Evolutionary conservation across 2,329 filamentous ascomycete genomes (phyloP).

Genomic region (Domatiomyces globalis): DNA sequence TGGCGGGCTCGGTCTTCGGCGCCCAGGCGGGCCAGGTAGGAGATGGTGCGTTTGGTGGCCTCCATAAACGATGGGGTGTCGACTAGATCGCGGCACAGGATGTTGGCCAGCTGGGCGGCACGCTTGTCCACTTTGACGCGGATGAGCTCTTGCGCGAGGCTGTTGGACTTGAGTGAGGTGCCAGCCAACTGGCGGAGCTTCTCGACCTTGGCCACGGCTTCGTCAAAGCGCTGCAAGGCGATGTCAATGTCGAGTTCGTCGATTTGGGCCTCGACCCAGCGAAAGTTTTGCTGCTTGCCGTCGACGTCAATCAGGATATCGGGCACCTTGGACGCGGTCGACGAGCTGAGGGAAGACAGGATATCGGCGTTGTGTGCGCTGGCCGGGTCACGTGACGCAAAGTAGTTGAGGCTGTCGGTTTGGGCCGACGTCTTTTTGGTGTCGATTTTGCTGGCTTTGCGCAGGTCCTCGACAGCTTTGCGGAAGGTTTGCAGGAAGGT

Average conservation of each 20-base stretch:
- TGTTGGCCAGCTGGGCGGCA: conserved; percentile 58
- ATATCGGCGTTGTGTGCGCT: conserved; percentile 66
- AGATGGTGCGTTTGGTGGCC: conserved; percentile 66
- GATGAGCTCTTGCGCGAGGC: conserved; percentile 81
- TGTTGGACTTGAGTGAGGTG: conserved; percentile 62
- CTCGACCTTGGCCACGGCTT: conserved; percentile 70
- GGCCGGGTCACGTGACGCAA: conserved; percentile 62
- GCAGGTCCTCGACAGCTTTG: conserved; percentile 82
- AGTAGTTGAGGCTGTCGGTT: conserved; percentile 66
- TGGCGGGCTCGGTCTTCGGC: conserved; percentile 83
- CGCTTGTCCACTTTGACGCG: conserved; percentile 80
- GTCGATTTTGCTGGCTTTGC: conserved; percentile 71
- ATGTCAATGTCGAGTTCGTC: conserved; percentile 95
- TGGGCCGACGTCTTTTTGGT: conserved; percentile 75
- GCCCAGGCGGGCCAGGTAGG: conserved; percentile 71
- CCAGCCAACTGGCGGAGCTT: conserved; percentile 67
- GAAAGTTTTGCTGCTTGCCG: conserved; percentile 87
- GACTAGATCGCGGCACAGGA: conserved; percentile 63
- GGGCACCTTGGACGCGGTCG: conserved; percentile 44
- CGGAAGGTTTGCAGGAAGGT: conserved; percentile 76
- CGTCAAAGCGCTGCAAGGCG: conserved; percentile 75
- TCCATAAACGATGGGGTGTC: conserved; percentile 62
- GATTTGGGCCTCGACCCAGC: conserved; percentile 90
- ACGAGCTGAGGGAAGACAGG: conserved; percentile 59
- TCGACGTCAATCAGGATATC: conserved; percentile 85